A percentile compares a stretch with the other conserved stretches of the same genome.
These are phyloP conservation scores for Globisporangium lucens DNA, from an alignment of 352 stramenopile genomes.

Conservation along the genomic window DNA sequence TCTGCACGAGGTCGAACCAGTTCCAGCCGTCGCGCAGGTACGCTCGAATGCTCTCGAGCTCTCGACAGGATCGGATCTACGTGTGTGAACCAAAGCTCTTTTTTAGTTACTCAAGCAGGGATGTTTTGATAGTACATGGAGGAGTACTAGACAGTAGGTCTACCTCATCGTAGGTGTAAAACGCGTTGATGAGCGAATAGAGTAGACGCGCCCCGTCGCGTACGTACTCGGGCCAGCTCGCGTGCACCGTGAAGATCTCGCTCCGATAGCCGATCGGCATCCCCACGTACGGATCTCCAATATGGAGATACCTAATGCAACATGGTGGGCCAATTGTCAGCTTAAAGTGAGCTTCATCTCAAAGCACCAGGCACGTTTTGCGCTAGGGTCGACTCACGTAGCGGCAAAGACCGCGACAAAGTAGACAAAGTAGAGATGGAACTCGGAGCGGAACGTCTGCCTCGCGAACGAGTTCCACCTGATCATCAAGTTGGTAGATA, in stretches of 20 bases:
- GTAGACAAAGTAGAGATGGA: slow-evolving; percentile 77
- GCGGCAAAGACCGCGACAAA: slow-evolving; percentile 72
- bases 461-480: slow-evolving; percentile 78
- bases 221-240: slow-evolving; percentile 47
- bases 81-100: background rate
- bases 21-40: slow-evolving; percentile 80
- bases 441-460: slow-evolving; percentile 66
- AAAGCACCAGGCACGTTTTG: too few relatives aligned
- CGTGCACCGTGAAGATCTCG: slow-evolving; percentile 42
- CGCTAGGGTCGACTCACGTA: slow-evolving; percentile 33
- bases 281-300: slow-evolving; percentile 63
- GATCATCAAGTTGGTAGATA: background rate
- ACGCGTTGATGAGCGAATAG: slow-evolving; percentile 63
- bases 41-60: slow-evolving; percentile 45
- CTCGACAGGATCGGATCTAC: slow-evolving; percentile 42
- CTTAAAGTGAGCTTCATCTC: too few relatives aligned
- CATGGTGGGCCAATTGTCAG: background rate
- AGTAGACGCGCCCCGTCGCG: slow-evolving; percentile 49
- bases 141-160: background rate
- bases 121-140: too few relatives aligned
- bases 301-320: slow-evolving; percentile 55
- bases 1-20: slow-evolving; percentile 73
- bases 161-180: slow-evolving; percentile 73
- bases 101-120: background rate
- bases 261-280: slow-evolving; percentile 73